A percentile compares a stretch with the other conserved stretches of the same genome.
These are phyloP conservation scores for Pecoramyces ruminantium DNA, from an alignment of 192 early-diverging fungal species.

Conservation along the genomic window DNA sequence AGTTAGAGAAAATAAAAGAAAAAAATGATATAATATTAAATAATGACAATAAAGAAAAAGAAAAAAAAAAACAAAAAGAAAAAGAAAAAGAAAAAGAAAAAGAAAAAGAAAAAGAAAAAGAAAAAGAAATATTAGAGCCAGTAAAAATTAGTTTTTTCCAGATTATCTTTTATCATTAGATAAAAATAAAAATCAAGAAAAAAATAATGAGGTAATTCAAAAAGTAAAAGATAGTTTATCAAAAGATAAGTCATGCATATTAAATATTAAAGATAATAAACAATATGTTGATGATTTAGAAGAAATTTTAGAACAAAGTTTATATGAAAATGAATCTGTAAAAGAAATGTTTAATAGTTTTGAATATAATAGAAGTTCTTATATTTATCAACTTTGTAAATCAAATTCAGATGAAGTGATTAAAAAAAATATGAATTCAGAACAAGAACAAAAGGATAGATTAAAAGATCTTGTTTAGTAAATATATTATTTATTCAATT, in stretches of 20 bases:
- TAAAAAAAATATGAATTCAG: neutral
- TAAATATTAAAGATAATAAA: neutral
- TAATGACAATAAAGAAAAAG: neutral
- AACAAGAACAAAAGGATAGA: neutral
- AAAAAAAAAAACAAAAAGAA: neutral
- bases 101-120: neutral
- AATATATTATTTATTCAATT: neutral
- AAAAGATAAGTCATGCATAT: neutral
- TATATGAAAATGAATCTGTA: neutral
- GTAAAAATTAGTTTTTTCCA: neutral
- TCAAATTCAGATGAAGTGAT: neutral
- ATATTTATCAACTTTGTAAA: neutral
- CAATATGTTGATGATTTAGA: neutral
- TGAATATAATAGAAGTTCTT: neutral
- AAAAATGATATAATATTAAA: neutral
- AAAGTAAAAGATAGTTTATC: neutral
- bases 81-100: too few species aligned
- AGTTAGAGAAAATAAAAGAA: neutral
- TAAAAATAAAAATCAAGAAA: neutral
- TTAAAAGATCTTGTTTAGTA: neutral
- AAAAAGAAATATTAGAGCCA: neutral
- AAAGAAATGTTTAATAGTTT: neutral
- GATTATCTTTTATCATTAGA: neutral
- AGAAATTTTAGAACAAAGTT: neutral
- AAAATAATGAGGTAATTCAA: neutral